Evolutionary conservation across 1,139 yeast species (phyloP), one percentile per base, ranked within the genome.

Genomic region (Saccharomyces pastorianus): DNA sequence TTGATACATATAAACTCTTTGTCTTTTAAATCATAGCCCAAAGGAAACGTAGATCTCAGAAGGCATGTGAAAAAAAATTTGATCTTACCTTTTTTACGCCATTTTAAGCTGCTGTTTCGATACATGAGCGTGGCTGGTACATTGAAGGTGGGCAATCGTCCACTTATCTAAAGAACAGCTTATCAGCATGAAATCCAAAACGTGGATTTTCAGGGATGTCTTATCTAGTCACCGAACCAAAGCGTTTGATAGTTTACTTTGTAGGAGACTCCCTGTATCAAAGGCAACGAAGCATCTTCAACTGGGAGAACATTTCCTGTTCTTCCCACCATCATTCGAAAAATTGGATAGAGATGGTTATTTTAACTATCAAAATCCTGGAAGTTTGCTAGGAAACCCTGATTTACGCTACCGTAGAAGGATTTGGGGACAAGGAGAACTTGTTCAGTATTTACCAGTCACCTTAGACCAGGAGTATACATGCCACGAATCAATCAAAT

Each of bases 381-480:
- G 59, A 1, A 58, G 54, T 4, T 26, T 62, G 13, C 46, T 59
- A 11, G 49, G 51, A 3, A 48, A 53, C 23, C 46, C 51, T 4
- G 9, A 52, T 0, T 47, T 55, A 48, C 63, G 71, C 6, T 88
- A 74, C 64, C 71, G 71, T 27, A 73, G 95, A 57, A 73, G 97
- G 38, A 79, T 91, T 82, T 91, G 97, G 97, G 83, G 80, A 0
- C 82, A 84, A 44, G 97, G 97, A 1, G 68, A 75, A 27, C 70
- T 88, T 29, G 70, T 69, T 5, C 77, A 79, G 65, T 63, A 66
- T 0, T 17, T 11, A 17, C 26, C 29, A 9, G 11, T 46, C 26
- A 32, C 32, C 41, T 67, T 76, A 32, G 76, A 78, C 6, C 66
- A 67, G 14, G 55, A 53, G 4, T 61, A 78, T 13, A 54, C 56